Evolutionary conservation across 192 early-diverging fungal genomes (phyloP), one percentile per base, ranked within the genome.

Genomic region (Mortierella hygrophila): DNA sequence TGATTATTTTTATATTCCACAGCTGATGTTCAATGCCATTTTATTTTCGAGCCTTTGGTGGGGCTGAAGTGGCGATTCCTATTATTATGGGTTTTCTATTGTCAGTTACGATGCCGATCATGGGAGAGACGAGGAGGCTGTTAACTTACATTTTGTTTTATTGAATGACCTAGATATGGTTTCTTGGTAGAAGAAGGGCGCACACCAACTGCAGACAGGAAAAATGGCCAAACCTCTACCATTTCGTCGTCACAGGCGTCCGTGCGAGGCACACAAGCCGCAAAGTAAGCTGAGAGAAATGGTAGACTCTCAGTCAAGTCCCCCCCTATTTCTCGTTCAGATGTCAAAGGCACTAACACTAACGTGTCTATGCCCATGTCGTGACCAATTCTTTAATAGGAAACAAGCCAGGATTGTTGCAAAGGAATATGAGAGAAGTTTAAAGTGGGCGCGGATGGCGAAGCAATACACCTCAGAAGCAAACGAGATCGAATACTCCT

Each of bases 101-200:
- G 60, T 29, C 13, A 23, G n/a, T 32, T 32, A 32, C 13, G n/a
- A 60, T 26, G 55, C 21, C 20, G n/a, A 60, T 8, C 55, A 60
- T 60, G 55, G 8, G n/a, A 26, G n/a, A 60, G 35, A 37, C 0
- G 37, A 70, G 37, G 68, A 6, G 8, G n/a, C 9, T 60, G 55
- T 26, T 78, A 29, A 52, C 46, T 8, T 6, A 42, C n/a, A 68
- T 13, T 47, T 29, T 42, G 9, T 32, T 72, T 44, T 70, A 32
- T 1, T 71, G 26, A 15, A n/a, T 70, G 52, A 40, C 44, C 3
- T 49, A 86, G 84, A 74, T 86, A 86, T 70, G 84, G 84, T 7
- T 86, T 86, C 72, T 55, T 88, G 60, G 86, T 88, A 9, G 80
- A 82, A 26, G 86, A 88, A 65, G 86, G 81, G 15, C 68, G 86